Evolutionary conservation across 2,329 filamentous ascomycete species (phyloP).

Genomic region (Penicillium olsonii): DNA sequence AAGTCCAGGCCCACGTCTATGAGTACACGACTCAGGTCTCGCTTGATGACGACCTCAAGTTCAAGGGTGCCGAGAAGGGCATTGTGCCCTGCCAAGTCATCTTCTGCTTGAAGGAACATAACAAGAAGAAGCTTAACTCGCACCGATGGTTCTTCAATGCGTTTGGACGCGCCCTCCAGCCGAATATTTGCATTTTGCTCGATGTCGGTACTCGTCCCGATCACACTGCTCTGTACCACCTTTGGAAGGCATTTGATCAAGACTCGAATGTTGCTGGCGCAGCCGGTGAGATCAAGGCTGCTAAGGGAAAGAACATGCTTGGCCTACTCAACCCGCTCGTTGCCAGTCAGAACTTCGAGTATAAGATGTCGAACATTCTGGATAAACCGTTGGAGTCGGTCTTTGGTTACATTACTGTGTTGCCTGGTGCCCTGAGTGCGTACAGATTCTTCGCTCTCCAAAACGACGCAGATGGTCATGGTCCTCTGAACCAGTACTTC

Average conservation of each 20-base stretch:
- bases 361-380: slow-evolving; percentile 99
- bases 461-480: slow-evolving; percentile 94
- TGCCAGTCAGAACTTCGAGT: slow-evolving; percentile 97
- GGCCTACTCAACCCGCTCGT: slow-evolving; percentile 92
- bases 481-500: slow-evolving; percentile 96
- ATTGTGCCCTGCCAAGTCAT: slow-evolving; percentile 98
- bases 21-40: slow-evolving; percentile 99
- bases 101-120: slow-evolving; percentile 97
- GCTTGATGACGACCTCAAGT: slow-evolving; percentile 91
- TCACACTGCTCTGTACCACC: slow-evolving; percentile 86
- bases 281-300: slow-evolving; percentile 96
- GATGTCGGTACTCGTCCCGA: slow-evolving; percentile 95
- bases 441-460: slow-evolving; percentile 96
- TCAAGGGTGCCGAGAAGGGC: slow-evolving; percentile 98
- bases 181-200: slow-evolving; percentile 94
- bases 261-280: slow-evolving; percentile 97
- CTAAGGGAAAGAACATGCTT: slow-evolving; percentile 81
- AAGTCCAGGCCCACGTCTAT: slow-evolving; percentile 95
- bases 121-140: slow-evolving; percentile 95
- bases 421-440: slow-evolving; percentile 91
- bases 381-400: slow-evolving; percentile 97
- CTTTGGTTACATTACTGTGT: slow-evolving; percentile 96
- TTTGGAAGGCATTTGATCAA: slow-evolving; percentile 98
- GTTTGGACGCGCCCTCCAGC: slow-evolving; percentile 86
- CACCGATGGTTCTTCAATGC: slow-evolving; percentile 99